Percentiles rank a stretch among this genome's conserved stretches.
These are phyloP conservation scores for Leptographium flavum DNA, from an alignment of 2,329 filamentous ascomycete species.

Conservation along the genomic window DNA sequence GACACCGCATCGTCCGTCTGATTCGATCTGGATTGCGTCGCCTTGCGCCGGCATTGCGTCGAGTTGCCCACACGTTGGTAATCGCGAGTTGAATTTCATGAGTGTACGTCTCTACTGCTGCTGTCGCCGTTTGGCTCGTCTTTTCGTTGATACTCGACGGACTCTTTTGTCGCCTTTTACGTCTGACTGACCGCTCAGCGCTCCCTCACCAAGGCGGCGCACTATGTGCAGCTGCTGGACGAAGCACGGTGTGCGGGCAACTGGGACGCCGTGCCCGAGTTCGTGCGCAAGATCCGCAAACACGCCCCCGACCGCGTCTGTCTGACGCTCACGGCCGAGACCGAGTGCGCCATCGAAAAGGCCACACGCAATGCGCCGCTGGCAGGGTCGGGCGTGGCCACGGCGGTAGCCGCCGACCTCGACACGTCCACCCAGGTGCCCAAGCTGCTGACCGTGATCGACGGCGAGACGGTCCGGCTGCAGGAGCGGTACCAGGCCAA, in stretches of 20 bases:
- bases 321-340: constrained; percentile 59
- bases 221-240: constrained; percentile 74
- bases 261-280: constrained; percentile 77
- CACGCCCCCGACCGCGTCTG: constrained; percentile 77
- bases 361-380: constrained; percentile 30
- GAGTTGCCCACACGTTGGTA: too few relatives aligned
- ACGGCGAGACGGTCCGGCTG: constrained; percentile 35
- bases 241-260: constrained; percentile 74
- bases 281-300: constrained; percentile 86
- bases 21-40: too few relatives aligned
- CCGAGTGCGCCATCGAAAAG: constrained; percentile 50
- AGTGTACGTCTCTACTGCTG: not conserved
- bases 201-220: constrained; percentile 48
- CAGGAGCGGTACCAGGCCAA: constrained; percentile 64
- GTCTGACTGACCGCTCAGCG: constrained; percentile 5
- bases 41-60: too few relatives aligned
- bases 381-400: constrained; percentile 26
- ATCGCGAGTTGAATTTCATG: too few relatives aligned
- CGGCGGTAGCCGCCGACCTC: constrained; percentile 25
- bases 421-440: constrained; percentile 31
- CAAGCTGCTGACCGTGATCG: constrained; percentile 40
- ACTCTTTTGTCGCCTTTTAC: too few relatives aligned
- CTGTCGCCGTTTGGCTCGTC: too few relatives aligned
- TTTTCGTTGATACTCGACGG: too few relatives aligned
- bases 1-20: not conserved